Base-by-base conservation (phyloP, 768 basidiomycete species). In the Tephrocybe sp. region DNA sequence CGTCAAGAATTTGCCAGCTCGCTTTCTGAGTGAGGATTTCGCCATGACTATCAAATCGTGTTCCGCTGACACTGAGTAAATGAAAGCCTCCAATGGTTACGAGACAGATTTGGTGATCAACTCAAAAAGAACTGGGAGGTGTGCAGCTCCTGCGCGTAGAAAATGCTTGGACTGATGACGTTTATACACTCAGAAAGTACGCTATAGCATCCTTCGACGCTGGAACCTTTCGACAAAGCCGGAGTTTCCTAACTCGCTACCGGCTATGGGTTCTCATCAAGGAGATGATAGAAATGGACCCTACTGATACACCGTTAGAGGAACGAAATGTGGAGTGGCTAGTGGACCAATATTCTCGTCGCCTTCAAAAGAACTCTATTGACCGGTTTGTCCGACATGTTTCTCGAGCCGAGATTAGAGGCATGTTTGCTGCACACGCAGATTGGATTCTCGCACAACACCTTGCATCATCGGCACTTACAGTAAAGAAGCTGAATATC, bases 361-460 rank as follows among this genome's bases (percentile, higher is more conserved):
- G 48, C 36, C 54, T 67, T 36, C 34, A 42, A 33, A 40, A 61
- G 34, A 63, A 66, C 1, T 51, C 29, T 2, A 66, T 61, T 27
- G 69, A 69, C 12, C 72, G 77, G 21, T 68, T 71, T 33, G 70
- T 74, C 12, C 76, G 80, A 21, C 72, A 65, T 47, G 62, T 85
- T 22, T 71, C 80, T 38, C 69, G 49, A 23, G 74, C 80, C 27
- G 79, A 83, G 58, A 61, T 85, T n/a, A 60, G 68, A 29, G 69
- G 72, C 10, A 50, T 71, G 1, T 77, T 84, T 51, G 82, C 80
- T 10, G 67, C 72, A 9, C 82, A 86, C 8, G 73, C 75, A 0
- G 76, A 75, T 29, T 87, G 84, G 84, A 56, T 87, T 7, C 60
- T 82, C 30, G 73, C 77, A 10, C 71, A 82, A 42, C 77, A 77